Conservation (phyloP, 352 stramenopile genomes). For the Phytopythium chamaehyphon region DNA sequence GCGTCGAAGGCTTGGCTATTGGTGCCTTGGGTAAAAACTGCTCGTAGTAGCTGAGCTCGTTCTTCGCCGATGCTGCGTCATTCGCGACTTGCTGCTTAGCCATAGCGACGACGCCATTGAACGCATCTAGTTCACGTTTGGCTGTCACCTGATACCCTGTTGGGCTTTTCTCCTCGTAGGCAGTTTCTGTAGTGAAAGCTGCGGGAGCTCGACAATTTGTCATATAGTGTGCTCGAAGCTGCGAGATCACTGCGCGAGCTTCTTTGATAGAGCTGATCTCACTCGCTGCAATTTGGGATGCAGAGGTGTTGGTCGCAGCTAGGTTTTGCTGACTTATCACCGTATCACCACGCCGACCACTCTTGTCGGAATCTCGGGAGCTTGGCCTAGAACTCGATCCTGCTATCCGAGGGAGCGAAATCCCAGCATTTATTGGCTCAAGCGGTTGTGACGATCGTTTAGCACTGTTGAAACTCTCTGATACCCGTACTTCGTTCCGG, state of each 20-base stretch:
- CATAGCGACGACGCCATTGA: conserved; percentile 46
- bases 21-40: conserved; percentile 33
- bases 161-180: background rate
- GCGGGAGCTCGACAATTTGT: background rate
- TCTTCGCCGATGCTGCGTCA: conserved; percentile 34
- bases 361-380: conserved; percentile 1
- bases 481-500: conserved; percentile 9
- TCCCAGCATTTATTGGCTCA: conserved; percentile 8
- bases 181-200: background rate
- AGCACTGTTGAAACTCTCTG: conserved; percentile 30
- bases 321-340: background rate
- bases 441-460: conserved; percentile 18
- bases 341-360: background rate
- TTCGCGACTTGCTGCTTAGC: conserved; percentile 31
- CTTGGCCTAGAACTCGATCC: conserved; percentile 4
- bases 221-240: conserved; percentile 21
- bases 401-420: conserved; percentile 10
- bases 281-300: background rate
- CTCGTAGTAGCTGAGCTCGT: conserved; percentile 53
- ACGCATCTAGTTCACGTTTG: conserved; percentile 48
- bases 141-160: conserved; percentile 5
- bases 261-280: conserved; percentile 13
- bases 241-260: conserved; percentile 32
- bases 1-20: conserved; percentile 1
- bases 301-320: too few species aligned